Percentiles rank a stretch among this genome's conserved stretches.
Conservation (phyloP, 2,329 filamentous ascomycete species). For the Colletotrichum simmondsii region DNA sequence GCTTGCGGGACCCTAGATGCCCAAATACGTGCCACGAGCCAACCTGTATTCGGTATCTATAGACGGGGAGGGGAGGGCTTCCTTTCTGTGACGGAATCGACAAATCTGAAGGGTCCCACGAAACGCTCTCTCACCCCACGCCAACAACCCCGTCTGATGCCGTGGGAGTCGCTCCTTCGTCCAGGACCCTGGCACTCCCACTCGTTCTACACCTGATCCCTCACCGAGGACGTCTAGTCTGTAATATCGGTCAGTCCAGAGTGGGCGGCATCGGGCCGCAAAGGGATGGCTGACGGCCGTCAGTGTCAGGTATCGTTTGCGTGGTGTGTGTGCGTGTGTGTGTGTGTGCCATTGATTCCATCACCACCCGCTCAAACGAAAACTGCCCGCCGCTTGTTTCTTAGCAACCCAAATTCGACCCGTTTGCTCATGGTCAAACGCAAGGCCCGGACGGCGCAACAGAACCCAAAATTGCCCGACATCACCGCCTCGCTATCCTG, state of each 20-base stretch:
- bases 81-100: not conserved
- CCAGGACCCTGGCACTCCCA: not conserved
- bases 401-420: not conserved
- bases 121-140: slow-evolving; percentile 11
- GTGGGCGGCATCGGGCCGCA: slow-evolving; percentile 6
- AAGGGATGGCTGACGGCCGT: not conserved
- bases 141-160: not conserved
- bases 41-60: not conserved
- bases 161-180: not conserved
- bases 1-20: slow-evolving; percentile 1
- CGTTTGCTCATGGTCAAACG: not conserved
- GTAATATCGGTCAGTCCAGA: not conserved
- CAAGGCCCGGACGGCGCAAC: not conserved
- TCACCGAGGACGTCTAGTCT: slow-evolving; percentile 14
- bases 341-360: not conserved
- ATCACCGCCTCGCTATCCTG: not conserved
- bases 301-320: not conserved
- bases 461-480: not conserved
- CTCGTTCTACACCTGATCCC: not conserved
- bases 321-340: too few species aligned
- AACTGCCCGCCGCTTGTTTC: not conserved
- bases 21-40: not conserved
- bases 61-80: not conserved
- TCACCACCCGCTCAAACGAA: not conserved
- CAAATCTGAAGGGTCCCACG: not conserved